phyloP scores from a whole-genome alignment of 2,329 filamentous ascomycete species.

The Elsinoe ampelina region DNA sequence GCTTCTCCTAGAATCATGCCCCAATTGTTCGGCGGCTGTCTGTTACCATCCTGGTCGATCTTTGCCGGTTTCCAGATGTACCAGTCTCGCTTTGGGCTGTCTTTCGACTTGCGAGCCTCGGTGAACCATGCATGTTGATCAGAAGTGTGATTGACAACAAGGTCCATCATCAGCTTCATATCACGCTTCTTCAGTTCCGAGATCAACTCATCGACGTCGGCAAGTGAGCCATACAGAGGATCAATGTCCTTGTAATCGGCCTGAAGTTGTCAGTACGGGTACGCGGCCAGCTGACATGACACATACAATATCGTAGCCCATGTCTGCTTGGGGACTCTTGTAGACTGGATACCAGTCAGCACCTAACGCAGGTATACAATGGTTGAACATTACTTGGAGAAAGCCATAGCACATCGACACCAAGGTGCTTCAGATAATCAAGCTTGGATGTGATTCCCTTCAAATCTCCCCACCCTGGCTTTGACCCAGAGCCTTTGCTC shows the following conservation, averaged over 20 bases:
- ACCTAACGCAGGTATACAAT: slow-evolving; percentile 5
- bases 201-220: slow-evolving; percentile 39
- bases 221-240: slow-evolving; percentile 37
- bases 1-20: slow-evolving; percentile 30
- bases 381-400: slow-evolving; percentile 35
- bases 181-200: slow-evolving; percentile 34
- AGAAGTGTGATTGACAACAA: slow-evolving; percentile 39
- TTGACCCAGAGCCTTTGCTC: slow-evolving; percentile 44
- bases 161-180: slow-evolving; percentile 43
- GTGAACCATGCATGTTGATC: slow-evolving; percentile 50
- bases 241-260: slow-evolving; percentile 39
- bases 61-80: slow-evolving; percentile 56
- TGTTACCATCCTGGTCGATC: slow-evolving; percentile 44
- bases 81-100: slow-evolving; percentile 49
- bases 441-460: slow-evolving; percentile 55
- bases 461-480: slow-evolving; percentile 53
- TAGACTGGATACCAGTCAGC: slow-evolving; percentile 27
- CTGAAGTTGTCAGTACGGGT: background rate
- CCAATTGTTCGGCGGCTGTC: slow-evolving; percentile 51
- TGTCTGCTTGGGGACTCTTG: slow-evolving; percentile 45
- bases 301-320: slow-evolving; percentile 42
- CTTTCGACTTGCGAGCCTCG: slow-evolving; percentile 42
- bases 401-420: slow-evolving; percentile 55
- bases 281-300: slow-evolving; percentile 7
- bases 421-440: slow-evolving; percentile 54